A percentile compares a stretch with the other conserved stretches of the same genome.
These are phyloP conservation scores for Termitomyces sp. DNA, from an alignment of 768 basidiomycete genomes.

Conservation along the genomic window DNA sequence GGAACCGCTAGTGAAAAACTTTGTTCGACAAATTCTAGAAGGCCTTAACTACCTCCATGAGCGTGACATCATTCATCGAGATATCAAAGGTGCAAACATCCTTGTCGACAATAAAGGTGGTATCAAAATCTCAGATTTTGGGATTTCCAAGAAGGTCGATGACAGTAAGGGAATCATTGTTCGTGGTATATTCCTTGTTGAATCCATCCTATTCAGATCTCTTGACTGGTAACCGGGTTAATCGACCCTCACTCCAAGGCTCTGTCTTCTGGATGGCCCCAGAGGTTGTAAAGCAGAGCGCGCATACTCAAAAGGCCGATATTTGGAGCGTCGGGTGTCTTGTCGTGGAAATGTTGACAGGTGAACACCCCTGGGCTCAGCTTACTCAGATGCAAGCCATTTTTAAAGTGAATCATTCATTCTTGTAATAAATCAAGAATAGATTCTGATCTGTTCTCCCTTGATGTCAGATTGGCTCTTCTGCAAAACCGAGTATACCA, in stretches of 20 bases:
- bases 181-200: background rate
- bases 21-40: conserved; percentile 86
- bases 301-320: conserved; percentile 89
- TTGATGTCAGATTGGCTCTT: conserved; percentile 77
- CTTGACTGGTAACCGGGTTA: conserved; percentile 61
- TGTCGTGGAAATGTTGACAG: conserved; percentile 95
- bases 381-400: conserved; percentile 99
- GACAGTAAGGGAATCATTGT: conserved; percentile 60
- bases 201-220: conserved; percentile 29
- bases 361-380: conserved; percentile 93
- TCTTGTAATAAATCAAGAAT: background rate
- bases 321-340: conserved; percentile 97
- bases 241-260: conserved; percentile 93
- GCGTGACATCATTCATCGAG: conserved; percentile 92
- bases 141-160: conserved; percentile 96
- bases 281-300: conserved; percentile 95
- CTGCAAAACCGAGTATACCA: conserved; percentile 83
- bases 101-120: conserved; percentile 98
- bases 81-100: conserved; percentile 99
- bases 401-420: conserved; percentile 66
- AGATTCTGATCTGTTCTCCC: background rate
- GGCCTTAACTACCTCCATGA: conserved; percentile 91
- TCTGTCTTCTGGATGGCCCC: conserved; percentile 99
- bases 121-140: conserved; percentile 96
- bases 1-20: conserved; percentile 87